Evolutionary conservation across 257 asterid genomes (phyloP), one percentile per base, ranked within the genome.

Genomic region (Lycium ferocissimum): DNA sequence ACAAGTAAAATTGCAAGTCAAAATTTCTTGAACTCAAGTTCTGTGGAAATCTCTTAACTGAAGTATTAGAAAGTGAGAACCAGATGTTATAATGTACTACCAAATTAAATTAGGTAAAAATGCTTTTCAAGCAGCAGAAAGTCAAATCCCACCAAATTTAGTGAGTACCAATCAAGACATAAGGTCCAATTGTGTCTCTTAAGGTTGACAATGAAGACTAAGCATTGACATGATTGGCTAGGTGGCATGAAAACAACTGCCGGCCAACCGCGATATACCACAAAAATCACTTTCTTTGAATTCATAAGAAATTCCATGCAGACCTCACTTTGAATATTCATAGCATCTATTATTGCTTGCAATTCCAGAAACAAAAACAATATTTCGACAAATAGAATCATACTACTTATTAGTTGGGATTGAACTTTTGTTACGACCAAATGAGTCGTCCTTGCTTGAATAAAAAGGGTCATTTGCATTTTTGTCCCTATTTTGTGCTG

Each of bases 21-120:
- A 7, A 14, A 5, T 43, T 71, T 43, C 2, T 18, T 43, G 10
- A 72, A 72, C 80, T 43, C 54, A 43, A 72, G 0, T 12, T 72
- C 18, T 72, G 35, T 40, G 4, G 8, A 71, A 71, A 1, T 71
- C 4, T 18, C 35, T 26, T 9, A 43, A 18, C 12, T 18, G 33
- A n/a, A n/a, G 53, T 43, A 71, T 17, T 4, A 40, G 37, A 43
- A 71, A 71, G 9, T 43, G 79, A 43, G 35, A 71, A 71, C 56
- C 1, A 71, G 75, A 17, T 71, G 80, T 72, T 72, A 72, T 72
- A 37, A 72, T n/a, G 80, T 72, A 45, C 58, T 72, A 45, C 38
- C 58, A 43, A 43, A 43, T 72, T 72, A 72, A 72, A 20, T 72
- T 72, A 72, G 37, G 80, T 37, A 72, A 72, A 72, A 45, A 11